phyloP scores from a whole-genome alignment of 106 monocot species.

The Dendrobium huoshanense region DNA sequence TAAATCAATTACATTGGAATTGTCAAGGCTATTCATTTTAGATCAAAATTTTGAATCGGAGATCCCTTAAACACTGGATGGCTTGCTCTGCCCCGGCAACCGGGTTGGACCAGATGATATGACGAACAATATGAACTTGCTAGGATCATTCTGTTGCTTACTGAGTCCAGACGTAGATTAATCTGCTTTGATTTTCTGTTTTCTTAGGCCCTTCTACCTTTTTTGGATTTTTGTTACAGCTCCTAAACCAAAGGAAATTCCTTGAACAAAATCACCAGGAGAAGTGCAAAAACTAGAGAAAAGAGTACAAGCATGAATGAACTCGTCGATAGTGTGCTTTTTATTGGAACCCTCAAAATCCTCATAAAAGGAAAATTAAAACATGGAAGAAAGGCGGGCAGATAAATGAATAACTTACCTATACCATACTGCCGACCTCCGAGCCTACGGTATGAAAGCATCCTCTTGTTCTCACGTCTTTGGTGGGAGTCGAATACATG shows the following conservation, averaged over 20 bases:
- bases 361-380: neutral
- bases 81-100: no score
- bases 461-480: neutral
- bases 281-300: neutral
- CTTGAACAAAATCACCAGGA: neutral
- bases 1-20: neutral
- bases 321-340: neutral
- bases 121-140: no score
- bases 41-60: neutral
- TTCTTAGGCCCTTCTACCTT: no score
- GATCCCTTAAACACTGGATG: neutral
- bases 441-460: constrained; percentile 1
- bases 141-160: no score
- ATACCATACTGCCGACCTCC: neutral
- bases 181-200: no score
- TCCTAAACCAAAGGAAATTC: no score
- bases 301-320: neutral
- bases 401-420: constrained; percentile 3
- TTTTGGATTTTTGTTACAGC: no score
- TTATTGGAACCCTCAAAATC: neutral
- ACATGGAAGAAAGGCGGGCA: neutral
- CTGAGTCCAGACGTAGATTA: no score
- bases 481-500: constrained; percentile 12
- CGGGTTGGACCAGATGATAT: no score
- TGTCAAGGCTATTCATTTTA: neutral